A percentile compares a stretch with the other conserved stretches of the same genome.
Evolutionary conservation across 2,329 filamentous ascomycete species (phyloP).

Genomic region (Ophiostoma quercus): DNA sequence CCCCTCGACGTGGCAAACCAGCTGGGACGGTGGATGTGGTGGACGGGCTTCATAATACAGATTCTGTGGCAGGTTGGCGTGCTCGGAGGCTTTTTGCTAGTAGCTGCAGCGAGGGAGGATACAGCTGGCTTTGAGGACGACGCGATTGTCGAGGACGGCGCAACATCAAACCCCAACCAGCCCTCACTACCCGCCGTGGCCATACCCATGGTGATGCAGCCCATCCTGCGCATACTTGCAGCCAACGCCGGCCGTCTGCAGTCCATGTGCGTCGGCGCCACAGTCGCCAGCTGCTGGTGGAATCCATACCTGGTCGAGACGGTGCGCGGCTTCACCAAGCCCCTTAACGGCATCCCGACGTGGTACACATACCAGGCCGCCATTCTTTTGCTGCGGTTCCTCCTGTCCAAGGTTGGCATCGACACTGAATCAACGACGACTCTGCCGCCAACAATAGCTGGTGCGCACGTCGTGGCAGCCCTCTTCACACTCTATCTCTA

Average conservation of each 20-base stretch:
- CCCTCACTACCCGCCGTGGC: not conserved
- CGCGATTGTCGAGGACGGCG: slow-evolving; percentile 30
- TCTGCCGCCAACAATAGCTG: slow-evolving; percentile 41
- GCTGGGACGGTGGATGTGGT: slow-evolving; percentile 46
- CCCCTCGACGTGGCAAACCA: slow-evolving; percentile 41
- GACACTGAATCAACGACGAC: slow-evolving; percentile 55
- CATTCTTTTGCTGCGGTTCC: slow-evolving; percentile 51
- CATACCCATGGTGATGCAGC: slow-evolving; percentile 32
- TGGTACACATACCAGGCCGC: slow-evolving; percentile 64
- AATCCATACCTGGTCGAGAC: slow-evolving; percentile 61
- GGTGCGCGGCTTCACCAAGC: slow-evolving; percentile 54
- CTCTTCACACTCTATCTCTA: slow-evolving; percentile 51
- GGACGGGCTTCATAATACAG: slow-evolving; percentile 43
- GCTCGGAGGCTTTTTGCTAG: slow-evolving; percentile 1
- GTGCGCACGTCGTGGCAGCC: slow-evolving; percentile 52
- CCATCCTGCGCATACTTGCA: slow-evolving; percentile 40
- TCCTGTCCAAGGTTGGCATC: slow-evolving; percentile 43
- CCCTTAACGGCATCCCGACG: slow-evolving; percentile 54
- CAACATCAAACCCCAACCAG: not conserved
- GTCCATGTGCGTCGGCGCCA: slow-evolving; percentile 23
- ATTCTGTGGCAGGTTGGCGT: slow-evolving; percentile 45
- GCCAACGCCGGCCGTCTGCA: slow-evolving; percentile 28
- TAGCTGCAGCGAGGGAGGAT: not conserved
- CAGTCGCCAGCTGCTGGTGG: slow-evolving; percentile 54
- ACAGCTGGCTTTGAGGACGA: slow-evolving; percentile 25